These are phyloP conservation scores for Xylariaceae sp. DNA, from an alignment of 2,329 filamentous ascomycete species.

Conservation along the genomic window DNA sequence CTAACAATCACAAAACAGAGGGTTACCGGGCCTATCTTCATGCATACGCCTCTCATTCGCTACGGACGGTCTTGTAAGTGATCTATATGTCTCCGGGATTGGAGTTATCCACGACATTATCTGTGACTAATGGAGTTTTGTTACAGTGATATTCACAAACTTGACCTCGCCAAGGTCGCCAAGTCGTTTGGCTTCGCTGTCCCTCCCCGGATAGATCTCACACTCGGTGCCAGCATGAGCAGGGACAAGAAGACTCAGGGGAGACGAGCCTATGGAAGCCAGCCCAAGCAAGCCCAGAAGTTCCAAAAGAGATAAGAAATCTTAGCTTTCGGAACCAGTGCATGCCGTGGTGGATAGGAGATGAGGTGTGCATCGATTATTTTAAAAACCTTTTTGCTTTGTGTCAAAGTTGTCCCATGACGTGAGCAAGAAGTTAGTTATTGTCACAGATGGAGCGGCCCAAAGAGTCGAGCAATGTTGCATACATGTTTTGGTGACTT, in stretches of 20 bases:
- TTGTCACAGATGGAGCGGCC: too few species aligned
- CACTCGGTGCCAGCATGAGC: constrained; percentile 69
- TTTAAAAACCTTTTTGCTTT: too few species aligned
- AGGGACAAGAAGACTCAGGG: constrained; percentile 63
- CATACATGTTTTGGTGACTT: too few species aligned
- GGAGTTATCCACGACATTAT: neutral
- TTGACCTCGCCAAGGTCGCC: constrained; percentile 73
- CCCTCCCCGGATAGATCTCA: constrained; percentile 74
- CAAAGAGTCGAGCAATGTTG: too few species aligned
- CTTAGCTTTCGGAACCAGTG: neutral
- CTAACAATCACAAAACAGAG: constrained; percentile 6
- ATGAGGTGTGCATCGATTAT: too few species aligned
- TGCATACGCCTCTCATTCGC: constrained; percentile 80
- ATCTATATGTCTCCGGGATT: constrained; percentile 44
- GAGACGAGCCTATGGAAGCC: constrained; percentile 69
- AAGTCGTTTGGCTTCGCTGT: constrained; percentile 77
- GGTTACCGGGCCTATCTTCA: constrained; percentile 73
- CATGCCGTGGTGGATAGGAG: too few species aligned
- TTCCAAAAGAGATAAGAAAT: constrained; percentile 37
- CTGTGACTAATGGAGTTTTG: neutral
- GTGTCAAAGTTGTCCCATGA: too few species aligned
- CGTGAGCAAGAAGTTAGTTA: too few species aligned
- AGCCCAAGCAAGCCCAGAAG: constrained; percentile 59
- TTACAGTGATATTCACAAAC: constrained; percentile 15
- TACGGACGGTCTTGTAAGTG: constrained; percentile 75